phyloP scores from a whole-genome alignment of 2,329 filamentous ascomycete genomes.

The Pseudopithomyces chartarum region DNA sequence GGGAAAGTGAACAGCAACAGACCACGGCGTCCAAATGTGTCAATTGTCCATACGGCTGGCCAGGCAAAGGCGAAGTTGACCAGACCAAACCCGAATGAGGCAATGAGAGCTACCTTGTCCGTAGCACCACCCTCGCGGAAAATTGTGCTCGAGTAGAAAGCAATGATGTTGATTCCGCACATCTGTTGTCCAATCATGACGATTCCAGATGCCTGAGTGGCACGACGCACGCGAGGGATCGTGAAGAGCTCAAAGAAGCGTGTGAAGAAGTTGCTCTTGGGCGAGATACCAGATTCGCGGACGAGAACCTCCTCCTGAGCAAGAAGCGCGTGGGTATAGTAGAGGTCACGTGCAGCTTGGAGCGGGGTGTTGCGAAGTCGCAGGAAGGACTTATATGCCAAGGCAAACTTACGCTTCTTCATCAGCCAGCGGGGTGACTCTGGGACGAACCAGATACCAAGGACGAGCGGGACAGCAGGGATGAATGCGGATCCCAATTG shows the following conservation, averaged over 20 bases:
- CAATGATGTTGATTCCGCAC: slow-evolving; percentile 58
- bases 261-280: slow-evolving; percentile 46
- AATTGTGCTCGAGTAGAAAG: slow-evolving; percentile 58
- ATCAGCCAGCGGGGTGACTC: slow-evolving; percentile 48
- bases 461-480: slow-evolving; percentile 44
- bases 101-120: slow-evolving; percentile 52
- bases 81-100: slow-evolving; percentile 63
- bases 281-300: slow-evolving; percentile 36
- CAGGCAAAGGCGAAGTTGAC: slow-evolving; percentile 52
- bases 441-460: slow-evolving; percentile 50
- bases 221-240: slow-evolving; percentile 70
- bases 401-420: slow-evolving; percentile 46
- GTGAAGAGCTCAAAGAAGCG: slow-evolving; percentile 65
- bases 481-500: slow-evolving; percentile 48
- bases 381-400: slow-evolving; percentile 47
- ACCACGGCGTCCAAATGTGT: slow-evolving; percentile 21
- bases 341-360: slow-evolving; percentile 50
- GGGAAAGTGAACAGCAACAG: slow-evolving; percentile 50
- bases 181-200: slow-evolving; percentile 76
- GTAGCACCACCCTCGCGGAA: slow-evolving; percentile 55
- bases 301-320: slow-evolving; percentile 41
- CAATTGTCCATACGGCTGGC: slow-evolving; percentile 50
- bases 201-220: slow-evolving; percentile 75
- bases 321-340: slow-evolving; percentile 48
- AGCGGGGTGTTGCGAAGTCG: slow-evolving; percentile 46